Evolutionary conservation across 2,329 filamentous ascomycete genomes (phyloP).

Genomic region (Monilinia laxa): DNA sequence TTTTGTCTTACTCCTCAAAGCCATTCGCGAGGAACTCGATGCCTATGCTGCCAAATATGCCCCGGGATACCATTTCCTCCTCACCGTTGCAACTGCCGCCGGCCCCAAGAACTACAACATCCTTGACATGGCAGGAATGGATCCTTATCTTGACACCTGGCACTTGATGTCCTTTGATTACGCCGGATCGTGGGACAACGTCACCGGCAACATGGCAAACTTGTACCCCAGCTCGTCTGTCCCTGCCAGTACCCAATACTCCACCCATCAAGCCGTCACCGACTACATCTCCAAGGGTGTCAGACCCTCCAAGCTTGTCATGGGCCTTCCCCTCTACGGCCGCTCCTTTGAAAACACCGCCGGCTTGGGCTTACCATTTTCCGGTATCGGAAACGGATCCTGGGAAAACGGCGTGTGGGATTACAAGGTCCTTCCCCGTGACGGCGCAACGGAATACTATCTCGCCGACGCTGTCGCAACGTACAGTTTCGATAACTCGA

Average conservation of each 20-base stretch:
- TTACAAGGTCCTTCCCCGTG: conserved; percentile 71
- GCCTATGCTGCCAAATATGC: conserved; percentile 48
- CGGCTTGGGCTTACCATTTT: conserved; percentile 65
- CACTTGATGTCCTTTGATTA: conserved; percentile 75
- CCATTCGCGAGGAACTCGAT: conserved; percentile 47
- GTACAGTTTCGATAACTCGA: conserved; percentile 65
- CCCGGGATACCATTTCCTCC: conserved; percentile 51
- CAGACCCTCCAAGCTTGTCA: conserved; percentile 62
- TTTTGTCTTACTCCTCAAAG: conserved; percentile 39
- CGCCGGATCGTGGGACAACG: conserved; percentile 63
- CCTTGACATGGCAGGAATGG: conserved; percentile 49
- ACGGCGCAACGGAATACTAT: conserved; percentile 56
- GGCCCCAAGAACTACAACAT: conserved; percentile 49
- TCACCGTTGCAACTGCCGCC: conserved; percentile 55
- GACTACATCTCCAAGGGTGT: conserved; percentile 66
- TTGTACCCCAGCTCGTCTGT: conserved; percentile 57
- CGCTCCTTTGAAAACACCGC: conserved; percentile 64
- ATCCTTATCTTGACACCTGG: conserved; percentile 52
- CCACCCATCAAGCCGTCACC: conserved; percentile 52
- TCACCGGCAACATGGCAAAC: conserved; percentile 70
- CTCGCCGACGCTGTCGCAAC: conserved; percentile 61
- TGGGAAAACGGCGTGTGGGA: conserved; percentile 79
- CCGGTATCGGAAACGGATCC: conserved; percentile 63
- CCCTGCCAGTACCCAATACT: conserved; percentile 65
- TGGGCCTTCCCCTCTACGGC: conserved; percentile 81